Evolutionary conservation across 2,329 filamentous ascomycete genomes (phyloP), one percentile per base, ranked within the genome.

Genomic region (Chrysoporthe cubensis): DNA sequence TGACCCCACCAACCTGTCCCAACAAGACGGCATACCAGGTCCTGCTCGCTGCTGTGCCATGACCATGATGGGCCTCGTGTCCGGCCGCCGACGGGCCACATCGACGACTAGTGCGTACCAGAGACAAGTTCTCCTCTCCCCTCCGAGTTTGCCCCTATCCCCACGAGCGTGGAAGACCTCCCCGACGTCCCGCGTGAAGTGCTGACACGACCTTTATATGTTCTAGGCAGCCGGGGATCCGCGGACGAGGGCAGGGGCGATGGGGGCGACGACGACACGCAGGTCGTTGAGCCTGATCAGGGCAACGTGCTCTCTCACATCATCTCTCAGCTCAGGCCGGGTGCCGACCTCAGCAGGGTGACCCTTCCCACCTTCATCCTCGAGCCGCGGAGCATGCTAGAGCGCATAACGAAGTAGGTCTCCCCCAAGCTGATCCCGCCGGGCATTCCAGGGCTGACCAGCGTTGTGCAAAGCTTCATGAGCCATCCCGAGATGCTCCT

Each of bases 281-380:
- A 88, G 67, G 87, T 95, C 70, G 90, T 97, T 75, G 94, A 97
- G 81, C 88, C 92, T 69, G 94, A 97, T 66, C 94, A 98, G 85
- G 94, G 94, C 81, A 97, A 95, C 86, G 96, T 99, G 76, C 91
- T 99, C 73, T 92, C 90, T 69, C 95, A 98, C 81, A 97, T 99
- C 80, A 98, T 99, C 77, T 97, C 94, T 64, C 96, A 99, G 82
- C 86, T 99, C 71, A 91, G 96, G 71, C 96, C 96, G 14, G 96
- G 96, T 72, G 96, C 96, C 75, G 96, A 99, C 79, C 84, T 99
- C 74, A 97, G 94, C 80, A 89, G 95, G 74, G 94, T 99, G 71
- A 95, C 96, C 46, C 85, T 99, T 66, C 96, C 96, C 52, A 99
- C 96, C 60, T 99, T 99, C 79, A 99, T 99, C 75, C 88, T 99